Conservation (phyloP, 2,329 filamentous ascomycete species). For the Fusarium chlamydosporum region DNA sequence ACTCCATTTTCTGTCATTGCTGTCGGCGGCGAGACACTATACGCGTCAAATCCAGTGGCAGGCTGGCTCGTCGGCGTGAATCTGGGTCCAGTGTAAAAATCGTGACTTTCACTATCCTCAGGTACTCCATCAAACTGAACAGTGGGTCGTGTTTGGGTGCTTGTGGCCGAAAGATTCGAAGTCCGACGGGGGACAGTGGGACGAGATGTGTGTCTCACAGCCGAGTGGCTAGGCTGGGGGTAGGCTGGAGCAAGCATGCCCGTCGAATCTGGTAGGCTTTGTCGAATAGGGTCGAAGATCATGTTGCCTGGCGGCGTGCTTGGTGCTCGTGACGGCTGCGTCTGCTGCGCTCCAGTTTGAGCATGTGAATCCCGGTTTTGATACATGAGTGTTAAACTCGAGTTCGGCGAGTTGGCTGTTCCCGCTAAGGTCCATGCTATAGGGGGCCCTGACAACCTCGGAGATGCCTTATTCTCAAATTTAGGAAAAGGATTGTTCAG, state of each 20-base stretch:
- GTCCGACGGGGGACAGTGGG: conserved; percentile 49
- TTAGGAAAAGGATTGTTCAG: conserved; percentile 60
- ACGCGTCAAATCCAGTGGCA: conserved; percentile 60
- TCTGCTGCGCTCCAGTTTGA: conserved; percentile 21
- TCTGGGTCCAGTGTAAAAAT: conserved; percentile 53
- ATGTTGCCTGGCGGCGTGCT: conserved; percentile 69
- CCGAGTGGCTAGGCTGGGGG: conserved; percentile 64
- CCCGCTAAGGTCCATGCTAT: conserved; percentile 92
- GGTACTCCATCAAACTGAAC: conserved; percentile 52
- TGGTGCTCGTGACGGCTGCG: conserved; percentile 52
- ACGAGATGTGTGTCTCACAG: conserved; percentile 61
- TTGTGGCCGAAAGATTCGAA: conserved; percentile 42
- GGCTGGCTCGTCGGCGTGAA: conserved; percentile 61
- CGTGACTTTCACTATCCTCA: conserved; percentile 53
- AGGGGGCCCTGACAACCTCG: conserved; percentile 61
- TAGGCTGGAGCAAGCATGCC: conserved; percentile 65
- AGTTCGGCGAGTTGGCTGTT: conserved; percentile 86
- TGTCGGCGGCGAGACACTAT: conserved; percentile 60
- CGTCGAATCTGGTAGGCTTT: conserved; percentile 65
- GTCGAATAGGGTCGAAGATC: conserved; percentile 72
- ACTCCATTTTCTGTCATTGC: conserved; percentile 56
- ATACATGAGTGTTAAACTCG: conserved; percentile 86
- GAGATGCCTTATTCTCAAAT: conserved; percentile 63
- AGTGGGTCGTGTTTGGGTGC: conserved; percentile 42
- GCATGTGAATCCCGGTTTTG: conserved; percentile 61